Percentiles rank a stretch among this genome's conserved stretches.
phyloP scores from a whole-genome alignment of 1,139 yeast species.

The Pichiaceae sp. region DNA sequence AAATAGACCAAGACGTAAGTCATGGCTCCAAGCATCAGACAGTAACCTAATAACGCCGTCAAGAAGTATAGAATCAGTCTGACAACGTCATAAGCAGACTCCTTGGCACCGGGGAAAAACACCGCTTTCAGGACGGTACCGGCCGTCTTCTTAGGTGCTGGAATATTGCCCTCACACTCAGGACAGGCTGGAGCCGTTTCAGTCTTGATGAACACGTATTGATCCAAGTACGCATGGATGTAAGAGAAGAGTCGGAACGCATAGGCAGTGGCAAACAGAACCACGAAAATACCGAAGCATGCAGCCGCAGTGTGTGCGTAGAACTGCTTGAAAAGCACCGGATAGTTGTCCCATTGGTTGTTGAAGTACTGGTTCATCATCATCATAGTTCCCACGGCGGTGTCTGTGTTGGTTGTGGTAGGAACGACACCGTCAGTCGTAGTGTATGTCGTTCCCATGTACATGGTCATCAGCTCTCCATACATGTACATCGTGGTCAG shows the following conservation, averaged over 20 bases:
- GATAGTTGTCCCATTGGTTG: slow-evolving; percentile 39
- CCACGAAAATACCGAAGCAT: slow-evolving; percentile 65
- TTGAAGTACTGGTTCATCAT: slow-evolving; percentile 55
- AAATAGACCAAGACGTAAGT: slow-evolving; percentile 55
- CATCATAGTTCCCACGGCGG: slow-evolving; percentile 9
- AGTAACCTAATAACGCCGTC: slow-evolving; percentile 59
- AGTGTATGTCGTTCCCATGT: background rate
- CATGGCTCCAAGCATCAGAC: slow-evolving; percentile 75
- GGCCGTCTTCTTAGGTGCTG: background rate
- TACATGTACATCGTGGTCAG: background rate
- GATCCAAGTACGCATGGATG: slow-evolving; percentile 54
- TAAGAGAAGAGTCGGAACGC: slow-evolving; percentile 52
- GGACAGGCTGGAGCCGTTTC: background rate
- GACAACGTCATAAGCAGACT: slow-evolving; percentile 41
- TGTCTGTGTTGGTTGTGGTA: background rate
- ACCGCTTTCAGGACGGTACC: slow-evolving; percentile 9
- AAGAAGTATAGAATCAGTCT: slow-evolving; percentile 48
- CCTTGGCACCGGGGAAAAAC: slow-evolving; percentile 16
- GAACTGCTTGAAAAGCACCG: slow-evolving; percentile 51
- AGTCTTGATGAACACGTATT: slow-evolving; percentile 42
- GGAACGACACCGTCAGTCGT: background rate
- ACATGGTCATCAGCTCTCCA: background rate
- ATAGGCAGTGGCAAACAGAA: slow-evolving; percentile 50
- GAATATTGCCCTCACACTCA: background rate
- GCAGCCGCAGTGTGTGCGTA: slow-evolving; percentile 45